These are phyloP conservation scores for Erysimum cheiri DNA, from an alignment of 441 rosid genomes.

Conservation along the genomic window DNA sequence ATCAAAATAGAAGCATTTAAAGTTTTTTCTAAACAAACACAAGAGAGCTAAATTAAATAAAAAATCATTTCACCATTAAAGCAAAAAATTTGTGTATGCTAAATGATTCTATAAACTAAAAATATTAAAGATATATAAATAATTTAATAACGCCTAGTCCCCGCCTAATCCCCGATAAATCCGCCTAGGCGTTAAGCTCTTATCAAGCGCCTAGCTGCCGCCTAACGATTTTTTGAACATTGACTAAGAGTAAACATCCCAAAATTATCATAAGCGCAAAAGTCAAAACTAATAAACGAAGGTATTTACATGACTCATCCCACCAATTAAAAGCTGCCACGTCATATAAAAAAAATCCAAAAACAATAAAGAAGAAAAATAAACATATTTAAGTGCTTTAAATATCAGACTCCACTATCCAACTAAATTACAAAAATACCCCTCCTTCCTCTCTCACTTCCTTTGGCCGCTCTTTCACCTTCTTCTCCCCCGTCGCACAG, in stretches of 20 bases:
- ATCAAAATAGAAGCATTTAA: too few relatives aligned
- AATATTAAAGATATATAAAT: too few relatives aligned
- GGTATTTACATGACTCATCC: background rate
- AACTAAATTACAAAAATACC: slow-evolving; percentile 23
- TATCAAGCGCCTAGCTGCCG: too few relatives aligned
- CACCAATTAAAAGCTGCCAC: background rate
- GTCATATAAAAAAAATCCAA: background rate
- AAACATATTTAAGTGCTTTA: background rate
- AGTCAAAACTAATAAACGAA: background rate
- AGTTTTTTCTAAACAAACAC: too few relatives aligned
- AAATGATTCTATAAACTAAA: too few relatives aligned
- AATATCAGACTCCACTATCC: slow-evolving; percentile 12
- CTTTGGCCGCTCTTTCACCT: slow-evolving; percentile 25
- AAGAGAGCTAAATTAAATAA: too few relatives aligned
- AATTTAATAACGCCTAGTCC: too few relatives aligned
- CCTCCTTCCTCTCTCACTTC: background rate
- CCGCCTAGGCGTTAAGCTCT: too few relatives aligned
- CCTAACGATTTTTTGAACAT: too few relatives aligned
- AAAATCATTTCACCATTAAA: too few relatives aligned
- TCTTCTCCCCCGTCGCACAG: background rate
- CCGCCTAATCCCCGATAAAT: too few relatives aligned
- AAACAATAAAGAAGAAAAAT: background rate
- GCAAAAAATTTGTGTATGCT: too few relatives aligned
- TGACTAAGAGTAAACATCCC: background rate
- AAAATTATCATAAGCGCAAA: background rate